Conservation (phyloP, 2,329 filamentous ascomycete genomes). For the Cryphonectria nitschkei region DNA sequence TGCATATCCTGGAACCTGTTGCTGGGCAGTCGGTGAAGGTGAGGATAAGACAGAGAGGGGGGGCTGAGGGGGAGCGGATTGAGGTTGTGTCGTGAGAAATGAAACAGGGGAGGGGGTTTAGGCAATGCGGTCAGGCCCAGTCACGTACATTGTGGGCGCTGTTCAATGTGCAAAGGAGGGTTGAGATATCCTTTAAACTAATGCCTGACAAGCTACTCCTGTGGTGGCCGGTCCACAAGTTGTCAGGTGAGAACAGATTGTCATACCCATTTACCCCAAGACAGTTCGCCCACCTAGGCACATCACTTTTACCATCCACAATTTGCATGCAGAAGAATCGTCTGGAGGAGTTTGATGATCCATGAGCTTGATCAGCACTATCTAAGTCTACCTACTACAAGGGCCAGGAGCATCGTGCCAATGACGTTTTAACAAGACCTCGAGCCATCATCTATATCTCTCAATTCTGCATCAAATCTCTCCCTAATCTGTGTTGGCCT, state of each 20-base stretch:
- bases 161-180: no score
- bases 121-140: background rate
- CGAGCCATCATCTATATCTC: background rate
- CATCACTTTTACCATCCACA: background rate
- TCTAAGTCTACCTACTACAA: background rate
- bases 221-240: background rate
- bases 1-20: constrained; percentile 35
- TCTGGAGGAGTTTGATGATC: background rate
- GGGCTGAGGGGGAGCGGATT: background rate
- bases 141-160: background rate
- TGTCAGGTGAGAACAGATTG: background rate
- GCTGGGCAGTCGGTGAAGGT: constrained; percentile 29
- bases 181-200: no score
- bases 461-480: background rate
- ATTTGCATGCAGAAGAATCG: background rate
- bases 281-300: background rate
- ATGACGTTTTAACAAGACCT: background rate
- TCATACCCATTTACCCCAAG: background rate
- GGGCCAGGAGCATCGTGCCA: background rate
- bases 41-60: constrained; percentile 28
- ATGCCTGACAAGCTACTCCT: background rate
- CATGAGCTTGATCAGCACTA: background rate
- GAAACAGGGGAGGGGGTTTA: background rate
- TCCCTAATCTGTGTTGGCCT: background rate
- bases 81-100: constrained; percentile 14